Evolutionary conservation across 225 moss, liverwort and hornwort species (phyloP).

Genomic region (Bryum argenteum): DNA sequence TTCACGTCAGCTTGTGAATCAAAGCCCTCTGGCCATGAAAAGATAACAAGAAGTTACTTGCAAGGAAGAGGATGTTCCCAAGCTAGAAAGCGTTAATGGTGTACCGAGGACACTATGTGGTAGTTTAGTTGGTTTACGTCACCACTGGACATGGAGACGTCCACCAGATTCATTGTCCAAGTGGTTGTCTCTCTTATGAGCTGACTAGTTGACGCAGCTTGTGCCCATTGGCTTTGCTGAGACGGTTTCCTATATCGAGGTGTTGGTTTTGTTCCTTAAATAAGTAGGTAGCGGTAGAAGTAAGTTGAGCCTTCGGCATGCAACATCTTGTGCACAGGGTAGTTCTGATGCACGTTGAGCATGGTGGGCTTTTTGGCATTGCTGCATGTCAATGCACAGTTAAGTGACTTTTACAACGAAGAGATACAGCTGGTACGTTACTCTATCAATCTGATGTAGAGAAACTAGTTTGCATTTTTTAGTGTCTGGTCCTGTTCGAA

Average conservation of each 20-base stretch:
- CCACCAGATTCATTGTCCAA: constrained; percentile 17
- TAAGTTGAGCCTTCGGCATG: constrained; percentile 14
- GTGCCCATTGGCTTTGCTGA: constrained; percentile 29
- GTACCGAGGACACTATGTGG: constrained; percentile 19
- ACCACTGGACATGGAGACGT: constrained; percentile 18
- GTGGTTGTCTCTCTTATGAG: constrained; percentile 14
- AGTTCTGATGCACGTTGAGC: constrained; percentile 30
- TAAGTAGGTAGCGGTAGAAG: constrained; percentile 38
- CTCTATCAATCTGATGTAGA: constrained; percentile 1
- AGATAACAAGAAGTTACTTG: constrained; percentile 23
- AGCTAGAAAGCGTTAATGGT: constrained; percentile 20
- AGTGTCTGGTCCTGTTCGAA: not conserved
- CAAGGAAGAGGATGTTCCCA: constrained; percentile 24
- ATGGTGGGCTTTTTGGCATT: constrained; percentile 22
- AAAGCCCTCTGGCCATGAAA: constrained; percentile 11
- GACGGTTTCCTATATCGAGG: constrained; percentile 24
- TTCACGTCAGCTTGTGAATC: constrained; percentile 16
- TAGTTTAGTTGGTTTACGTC: constrained; percentile 20
- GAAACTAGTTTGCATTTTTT: not conserved
- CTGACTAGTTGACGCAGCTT: constrained; percentile 27
- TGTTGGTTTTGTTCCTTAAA: constrained; percentile 28
- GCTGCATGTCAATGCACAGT: constrained; percentile 31
- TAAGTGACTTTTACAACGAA: constrained; percentile 20
- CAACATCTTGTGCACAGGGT: constrained; percentile 30
- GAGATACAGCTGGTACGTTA: constrained; percentile 38